Evolutionary conservation across 225 moss, liverwort and hornwort species (phyloP).

Genomic region (Takakia lepidozioides): DNA sequence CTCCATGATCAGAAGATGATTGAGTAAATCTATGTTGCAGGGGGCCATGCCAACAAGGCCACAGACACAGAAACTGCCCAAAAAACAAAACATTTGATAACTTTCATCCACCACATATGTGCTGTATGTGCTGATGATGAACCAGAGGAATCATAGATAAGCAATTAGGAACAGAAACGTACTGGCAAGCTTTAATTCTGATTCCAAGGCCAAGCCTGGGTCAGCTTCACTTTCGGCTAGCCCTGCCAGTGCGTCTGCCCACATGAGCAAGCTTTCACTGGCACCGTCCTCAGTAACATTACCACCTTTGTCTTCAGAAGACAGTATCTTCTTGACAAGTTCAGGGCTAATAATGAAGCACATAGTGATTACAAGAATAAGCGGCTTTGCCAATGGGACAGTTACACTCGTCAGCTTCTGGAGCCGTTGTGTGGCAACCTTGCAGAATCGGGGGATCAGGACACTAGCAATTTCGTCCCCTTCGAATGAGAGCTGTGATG

Average conservation of each 20-base stretch:
- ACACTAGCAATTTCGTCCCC: constrained; percentile 66
- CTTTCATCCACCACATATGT: too few species aligned
- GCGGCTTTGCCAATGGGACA: constrained; percentile 70
- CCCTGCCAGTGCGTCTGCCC: constrained; percentile 52
- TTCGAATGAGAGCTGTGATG: constrained; percentile 65
- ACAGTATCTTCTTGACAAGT: constrained; percentile 46
- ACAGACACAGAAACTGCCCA: too few species aligned
- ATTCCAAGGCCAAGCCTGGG: constrained; percentile 66
- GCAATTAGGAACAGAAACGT: too few species aligned
- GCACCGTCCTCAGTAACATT: constrained; percentile 23
- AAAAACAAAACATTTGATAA: too few species aligned
- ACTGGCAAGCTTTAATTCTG: constrained; percentile 78
- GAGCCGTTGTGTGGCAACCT: constrained; percentile 51
- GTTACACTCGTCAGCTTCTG: constrained; percentile 48
- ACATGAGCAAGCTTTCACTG: constrained; percentile 38
- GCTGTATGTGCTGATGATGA: too few species aligned
- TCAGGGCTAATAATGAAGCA: constrained; percentile 63
- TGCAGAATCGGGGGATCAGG: constrained; percentile 50
- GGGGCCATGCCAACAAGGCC: too few species aligned
- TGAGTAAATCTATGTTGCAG: too few species aligned
- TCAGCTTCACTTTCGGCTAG: constrained; percentile 78
- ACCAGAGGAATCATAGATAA: too few species aligned
- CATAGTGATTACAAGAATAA: constrained; percentile 59
- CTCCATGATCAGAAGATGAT: too few species aligned
- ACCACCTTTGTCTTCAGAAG: constrained; percentile 24